Evolutionary conservation across 1,139 yeast genomes (phyloP).

Genomic region (Lodderomyces theae): DNA sequence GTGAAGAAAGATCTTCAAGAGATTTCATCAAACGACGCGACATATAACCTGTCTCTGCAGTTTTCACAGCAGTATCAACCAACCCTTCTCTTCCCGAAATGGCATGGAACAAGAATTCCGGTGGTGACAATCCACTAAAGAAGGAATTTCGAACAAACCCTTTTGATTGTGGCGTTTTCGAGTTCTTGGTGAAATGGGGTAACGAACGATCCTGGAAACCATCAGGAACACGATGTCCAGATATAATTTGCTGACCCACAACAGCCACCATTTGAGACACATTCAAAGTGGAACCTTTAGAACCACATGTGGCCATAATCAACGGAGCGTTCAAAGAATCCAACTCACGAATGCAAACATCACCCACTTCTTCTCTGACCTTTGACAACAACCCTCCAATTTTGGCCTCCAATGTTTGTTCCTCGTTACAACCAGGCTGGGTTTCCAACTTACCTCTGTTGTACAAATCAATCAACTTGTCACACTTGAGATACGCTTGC

Average conservation of each 20-base stretch:
- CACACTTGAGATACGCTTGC: slow-evolving; percentile 87
- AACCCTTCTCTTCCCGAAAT: slow-evolving; percentile 99
- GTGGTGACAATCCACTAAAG: slow-evolving; percentile 90
- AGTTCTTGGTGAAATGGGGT: slow-evolving; percentile 94
- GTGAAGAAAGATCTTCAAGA: slow-evolving; percentile 89
- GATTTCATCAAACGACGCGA: slow-evolving; percentile 98
- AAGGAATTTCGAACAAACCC: slow-evolving; percentile 97
- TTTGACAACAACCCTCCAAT: slow-evolving; percentile 94
- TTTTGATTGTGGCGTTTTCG: slow-evolving; percentile 96
- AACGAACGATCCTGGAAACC: slow-evolving; percentile 98
- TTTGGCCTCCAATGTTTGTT: slow-evolving; percentile 95
- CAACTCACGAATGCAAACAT: slow-evolving; percentile 88
- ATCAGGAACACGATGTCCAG: slow-evolving; percentile 99
- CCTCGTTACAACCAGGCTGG: slow-evolving; percentile 99
- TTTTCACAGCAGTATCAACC: slow-evolving; percentile 98
- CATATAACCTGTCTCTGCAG: slow-evolving; percentile 99
- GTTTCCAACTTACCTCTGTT: slow-evolving; percentile 90
- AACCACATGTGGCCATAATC: slow-evolving; percentile 99
- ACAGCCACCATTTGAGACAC: slow-evolving; percentile 99
- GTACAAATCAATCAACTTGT: slow-evolving; percentile 77
- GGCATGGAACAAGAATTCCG: slow-evolving; percentile 97
- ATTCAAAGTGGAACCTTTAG: slow-evolving; percentile 95
- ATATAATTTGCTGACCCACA: slow-evolving; percentile 98
- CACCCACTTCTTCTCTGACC: slow-evolving; percentile 99
- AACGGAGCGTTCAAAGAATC: slow-evolving; percentile 92